Conservation (phyloP, 2,329 filamentous ascomycete species). For the Keithomyces neogunnii region DNA sequence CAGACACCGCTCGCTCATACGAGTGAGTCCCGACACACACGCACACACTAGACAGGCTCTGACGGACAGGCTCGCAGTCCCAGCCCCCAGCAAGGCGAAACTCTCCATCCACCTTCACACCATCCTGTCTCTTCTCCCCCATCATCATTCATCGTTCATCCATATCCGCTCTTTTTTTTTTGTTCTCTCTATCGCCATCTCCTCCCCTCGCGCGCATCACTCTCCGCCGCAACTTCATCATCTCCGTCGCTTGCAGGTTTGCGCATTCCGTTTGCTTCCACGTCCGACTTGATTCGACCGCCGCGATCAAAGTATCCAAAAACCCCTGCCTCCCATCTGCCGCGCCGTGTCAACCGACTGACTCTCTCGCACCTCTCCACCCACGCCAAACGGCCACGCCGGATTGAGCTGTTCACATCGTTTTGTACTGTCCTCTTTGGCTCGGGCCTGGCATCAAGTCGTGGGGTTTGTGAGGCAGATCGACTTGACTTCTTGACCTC, state of each 20-base stretch:
- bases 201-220: constrained; percentile 2
- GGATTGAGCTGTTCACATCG: constrained; percentile 16
- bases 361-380: constrained; percentile 15
- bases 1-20: too few species aligned
- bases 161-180: constrained; percentile 3
- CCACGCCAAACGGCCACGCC: constrained; percentile 18
- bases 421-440: neutral
- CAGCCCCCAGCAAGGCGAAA: constrained; percentile 11
- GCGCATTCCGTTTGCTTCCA: constrained; percentile 5
- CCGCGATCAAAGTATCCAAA: constrained; percentile 4
- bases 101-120: constrained; percentile 8
- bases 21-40: too few species aligned
- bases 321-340: constrained; percentile 5
- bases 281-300: constrained; percentile 6
- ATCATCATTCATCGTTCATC: constrained; percentile 6
- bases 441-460: neutral
- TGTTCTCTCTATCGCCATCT: neutral
- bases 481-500: constrained; percentile 8
- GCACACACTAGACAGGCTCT: too few species aligned
- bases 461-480: constrained; percentile 5
- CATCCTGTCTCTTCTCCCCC: constrained; percentile 7
- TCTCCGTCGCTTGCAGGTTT: constrained; percentile 1
- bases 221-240: neutral
- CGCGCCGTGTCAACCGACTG: constrained; percentile 7
- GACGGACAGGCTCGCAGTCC: constrained; percentile 3